phyloP scores from a whole-genome alignment of 768 basidiomycete genomes.

The Phylloporus scabripes region DNA sequence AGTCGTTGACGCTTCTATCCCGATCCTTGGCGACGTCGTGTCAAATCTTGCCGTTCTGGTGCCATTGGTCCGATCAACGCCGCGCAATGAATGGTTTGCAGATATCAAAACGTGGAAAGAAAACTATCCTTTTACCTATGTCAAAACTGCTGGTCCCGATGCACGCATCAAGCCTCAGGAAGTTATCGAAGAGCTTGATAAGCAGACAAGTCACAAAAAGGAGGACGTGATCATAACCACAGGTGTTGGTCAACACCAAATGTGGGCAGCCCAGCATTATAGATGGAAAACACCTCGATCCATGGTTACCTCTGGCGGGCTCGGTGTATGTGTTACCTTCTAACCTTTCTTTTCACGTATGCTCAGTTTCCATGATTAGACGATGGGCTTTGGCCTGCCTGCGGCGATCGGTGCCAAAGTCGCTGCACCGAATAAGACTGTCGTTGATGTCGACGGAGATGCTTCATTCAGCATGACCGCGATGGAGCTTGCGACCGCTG shows the following conservation, averaged over 20 bases:
- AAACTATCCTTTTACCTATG: constrained; percentile 86
- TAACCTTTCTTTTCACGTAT: neutral
- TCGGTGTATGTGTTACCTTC: constrained; percentile 60
- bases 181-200: constrained; percentile 89
- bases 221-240: constrained; percentile 85
- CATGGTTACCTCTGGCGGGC: constrained; percentile 90
- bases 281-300: constrained; percentile 84
- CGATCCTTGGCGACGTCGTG: constrained; percentile 90
- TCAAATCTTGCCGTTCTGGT: constrained; percentile 77
- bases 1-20: constrained; percentile 90
- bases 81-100: constrained; percentile 76
- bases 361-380: constrained; percentile 40
- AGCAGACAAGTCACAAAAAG: constrained; percentile 72
- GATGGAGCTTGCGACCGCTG: constrained; percentile 95
- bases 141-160: constrained; percentile 49
- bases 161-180: constrained; percentile 92
- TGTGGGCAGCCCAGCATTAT: constrained; percentile 97
- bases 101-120: constrained; percentile 83
- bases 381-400: constrained; percentile 98
- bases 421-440: constrained; percentile 86
- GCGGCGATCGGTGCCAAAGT: constrained; percentile 96
- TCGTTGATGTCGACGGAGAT: constrained; percentile 96
- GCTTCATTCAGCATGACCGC: constrained; percentile 99
- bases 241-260: constrained; percentile 98
- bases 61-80: constrained; percentile 60